These are phyloP conservation scores for Fusarium sacchari DNA, from an alignment of 2,329 filamentous ascomycete genomes.

Conservation along the genomic window DNA sequence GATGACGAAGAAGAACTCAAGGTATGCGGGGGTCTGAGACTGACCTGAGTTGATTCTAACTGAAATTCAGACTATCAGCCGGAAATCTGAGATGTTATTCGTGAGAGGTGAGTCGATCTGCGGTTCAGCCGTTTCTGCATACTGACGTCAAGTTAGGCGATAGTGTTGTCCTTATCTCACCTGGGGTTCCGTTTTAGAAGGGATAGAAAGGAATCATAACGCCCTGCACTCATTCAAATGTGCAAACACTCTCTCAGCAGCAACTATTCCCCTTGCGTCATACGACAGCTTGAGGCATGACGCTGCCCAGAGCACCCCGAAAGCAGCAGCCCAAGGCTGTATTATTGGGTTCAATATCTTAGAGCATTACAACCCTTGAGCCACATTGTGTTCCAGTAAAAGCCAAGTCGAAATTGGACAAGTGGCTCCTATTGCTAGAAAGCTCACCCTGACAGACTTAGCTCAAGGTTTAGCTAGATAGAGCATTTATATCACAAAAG, in stretches of 20 bases:
- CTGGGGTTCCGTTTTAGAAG: conserved; percentile 56
- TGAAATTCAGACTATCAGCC: conserved; percentile 81
- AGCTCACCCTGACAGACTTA: neutral
- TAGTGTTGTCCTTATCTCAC: conserved; percentile 77
- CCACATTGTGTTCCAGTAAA: neutral
- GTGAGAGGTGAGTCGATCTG: conserved; percentile 77
- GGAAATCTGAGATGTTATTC: conserved; percentile 98
- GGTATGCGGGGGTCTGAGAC: conserved; percentile 55
- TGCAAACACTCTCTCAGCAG: neutral
- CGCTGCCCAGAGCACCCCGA: neutral
- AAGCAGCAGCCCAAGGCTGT: neutral
- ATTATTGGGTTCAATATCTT: neutral
- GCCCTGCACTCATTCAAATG: neutral
- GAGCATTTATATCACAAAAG: conserved; percentile 13
- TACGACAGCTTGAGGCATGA: neutral
- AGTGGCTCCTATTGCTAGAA: neutral
- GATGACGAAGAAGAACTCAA: conserved; percentile 84
- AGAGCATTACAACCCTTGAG: neutral
- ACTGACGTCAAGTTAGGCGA: conserved; percentile 63
- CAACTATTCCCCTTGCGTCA: neutral
- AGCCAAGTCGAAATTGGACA: conserved; percentile 1
- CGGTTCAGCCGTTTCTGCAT: neutral
- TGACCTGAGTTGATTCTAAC: neutral
- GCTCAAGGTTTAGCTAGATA: conserved; percentile 7
- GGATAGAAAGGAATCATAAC: neutral